These are phyloP conservation scores for Rubus parviflorus DNA, from an alignment of 306 rosid species.

Conservation along the genomic window DNA sequence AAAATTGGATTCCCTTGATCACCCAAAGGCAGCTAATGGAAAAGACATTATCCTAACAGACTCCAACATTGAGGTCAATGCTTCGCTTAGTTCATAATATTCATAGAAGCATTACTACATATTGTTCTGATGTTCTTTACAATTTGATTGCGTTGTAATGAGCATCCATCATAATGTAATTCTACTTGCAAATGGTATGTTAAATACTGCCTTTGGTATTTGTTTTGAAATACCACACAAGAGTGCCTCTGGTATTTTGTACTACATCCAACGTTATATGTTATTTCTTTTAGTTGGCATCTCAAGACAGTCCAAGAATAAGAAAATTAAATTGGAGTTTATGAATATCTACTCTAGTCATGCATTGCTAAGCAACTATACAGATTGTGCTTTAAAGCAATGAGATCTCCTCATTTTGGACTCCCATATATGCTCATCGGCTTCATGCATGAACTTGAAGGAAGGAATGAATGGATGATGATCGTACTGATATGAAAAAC, in stretches of 20 bases:
- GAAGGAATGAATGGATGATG: too few relatives aligned
- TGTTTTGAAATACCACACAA: not conserved
- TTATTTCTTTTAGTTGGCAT: not conserved
- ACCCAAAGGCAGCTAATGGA: slow-evolving; percentile 67
- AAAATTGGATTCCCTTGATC: slow-evolving; percentile 55
- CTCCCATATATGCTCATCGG: too few relatives aligned
- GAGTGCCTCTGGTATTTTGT: not conserved
- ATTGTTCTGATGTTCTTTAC: not conserved
- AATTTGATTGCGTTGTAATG: not conserved
- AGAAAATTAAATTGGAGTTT: not conserved
- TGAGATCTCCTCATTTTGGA: too few relatives aligned
- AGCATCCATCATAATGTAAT: slow-evolving; percentile 4
- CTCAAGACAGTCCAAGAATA: not conserved
- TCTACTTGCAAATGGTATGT: not conserved
- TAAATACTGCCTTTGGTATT: not conserved
- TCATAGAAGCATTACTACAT: slow-evolving; percentile 1
- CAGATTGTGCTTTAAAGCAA: not conserved
- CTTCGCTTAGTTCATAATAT: slow-evolving; percentile 40
- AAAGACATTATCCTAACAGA: slow-evolving; percentile 65
- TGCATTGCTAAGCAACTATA: not conserved
- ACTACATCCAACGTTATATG: not conserved
- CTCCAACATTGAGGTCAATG: slow-evolving; percentile 56
- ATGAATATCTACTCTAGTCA: not conserved
- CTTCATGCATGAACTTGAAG: too few relatives aligned
- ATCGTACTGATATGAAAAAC: too few relatives aligned